Evolutionary conservation across 495 filamentous ascomycete species (phyloP), one percentile per base, ranked within the genome.

Genomic region (Talaromyces ruber): DNA sequence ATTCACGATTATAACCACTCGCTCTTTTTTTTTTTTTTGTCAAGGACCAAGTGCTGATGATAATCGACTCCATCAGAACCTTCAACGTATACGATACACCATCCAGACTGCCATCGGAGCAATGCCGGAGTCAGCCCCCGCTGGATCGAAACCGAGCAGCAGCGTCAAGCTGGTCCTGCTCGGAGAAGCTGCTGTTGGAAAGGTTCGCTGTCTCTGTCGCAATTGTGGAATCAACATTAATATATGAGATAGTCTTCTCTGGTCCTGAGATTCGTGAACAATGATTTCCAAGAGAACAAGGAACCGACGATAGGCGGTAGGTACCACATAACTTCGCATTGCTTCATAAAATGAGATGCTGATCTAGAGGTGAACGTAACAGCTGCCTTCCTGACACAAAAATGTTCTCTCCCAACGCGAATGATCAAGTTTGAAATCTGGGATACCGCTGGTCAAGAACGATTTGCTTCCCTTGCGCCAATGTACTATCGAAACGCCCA

Each of bases 401-500:
- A 98, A 87, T 96, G 92, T 80, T 91, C 89, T 65, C 90, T 98
- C 24, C 95, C 94, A 18, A 92, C 88, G 67, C 87, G 94, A 61
- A 98, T 91, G 62, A 98, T 98, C 81, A 98, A 98, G 77, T 98
- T 98, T 68, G 94, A 98, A 76, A 98, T 98, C 68, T 98, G 94
- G 94, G 94, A 98, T 83, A 98, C 94, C 4, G 94, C 95, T 32
- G 94, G 94, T 68, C 94, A 98, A 76, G 94, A 98, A 77, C 91
- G 94, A 60, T 98, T 98, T 73, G 94, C 94, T 62, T 94, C 90
- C 26, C 86, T 98, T 43, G 94, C 94, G 16, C 94, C 94, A 58
- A 98, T 98, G 94, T 98, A 98, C 83, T 98, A 98, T 80, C 93
- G 94, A 76, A 98, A 98, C 70, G 94, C 94, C 39, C 94, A 98